These are phyloP conservation scores for Cicer pinnatifidum DNA, from an alignment of 306 rosid species.

Conservation along the genomic window DNA sequence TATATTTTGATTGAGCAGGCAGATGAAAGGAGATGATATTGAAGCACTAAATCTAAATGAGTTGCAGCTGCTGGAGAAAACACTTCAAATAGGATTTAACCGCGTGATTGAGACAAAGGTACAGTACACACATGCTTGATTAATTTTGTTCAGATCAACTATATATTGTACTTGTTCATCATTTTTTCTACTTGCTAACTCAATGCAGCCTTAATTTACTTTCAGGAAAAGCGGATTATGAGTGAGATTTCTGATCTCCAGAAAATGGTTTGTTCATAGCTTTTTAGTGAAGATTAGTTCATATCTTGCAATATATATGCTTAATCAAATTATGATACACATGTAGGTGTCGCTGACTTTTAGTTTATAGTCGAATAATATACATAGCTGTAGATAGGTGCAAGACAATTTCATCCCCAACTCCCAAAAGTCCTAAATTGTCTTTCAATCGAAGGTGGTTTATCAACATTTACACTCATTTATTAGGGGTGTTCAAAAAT, in stretches of 20 bases:
- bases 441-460: no score
- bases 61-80: conserved; percentile 47
- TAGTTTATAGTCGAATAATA: no score
- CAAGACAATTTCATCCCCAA: no score
- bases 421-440: no score
- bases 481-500: no score
- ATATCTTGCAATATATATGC: no score
- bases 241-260: conserved; percentile 42
- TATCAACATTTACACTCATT: no score
- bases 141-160: not conserved
- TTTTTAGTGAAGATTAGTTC: not conserved
- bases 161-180: not conserved
- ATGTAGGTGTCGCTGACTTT: no score
- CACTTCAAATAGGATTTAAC: conserved; percentile 39
- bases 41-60: conserved; percentile 40
- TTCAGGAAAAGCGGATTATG: conserved; percentile 46
- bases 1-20: conserved; percentile 35
- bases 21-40: conserved; percentile 48
- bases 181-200: not conserved
- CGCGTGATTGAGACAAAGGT: conserved; percentile 45
- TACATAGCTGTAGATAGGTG: no score
- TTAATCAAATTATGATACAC: no score
- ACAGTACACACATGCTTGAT: not conserved
- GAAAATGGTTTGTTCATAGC: conserved; percentile 42
- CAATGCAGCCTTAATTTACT: conserved; percentile 16